Conservation (phyloP, 2,329 filamentous ascomycete species). For the Fusarium chlamydosporum region DNA sequence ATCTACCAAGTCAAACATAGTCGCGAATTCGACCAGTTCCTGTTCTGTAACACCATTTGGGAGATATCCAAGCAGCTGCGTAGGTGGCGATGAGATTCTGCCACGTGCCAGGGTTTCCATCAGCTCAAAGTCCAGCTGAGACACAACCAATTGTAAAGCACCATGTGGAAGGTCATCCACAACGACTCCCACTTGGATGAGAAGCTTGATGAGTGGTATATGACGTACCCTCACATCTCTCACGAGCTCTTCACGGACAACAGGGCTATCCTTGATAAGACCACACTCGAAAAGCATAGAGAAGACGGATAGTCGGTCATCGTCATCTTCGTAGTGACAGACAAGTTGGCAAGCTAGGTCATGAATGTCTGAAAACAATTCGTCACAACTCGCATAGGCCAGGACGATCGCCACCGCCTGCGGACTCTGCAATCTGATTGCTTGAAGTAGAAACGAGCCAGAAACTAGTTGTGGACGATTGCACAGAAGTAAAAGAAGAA, state of each 20-base stretch:
- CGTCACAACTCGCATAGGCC: slow-evolving; percentile 11
- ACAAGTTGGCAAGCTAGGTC: slow-evolving; percentile 2
- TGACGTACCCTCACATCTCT: background rate
- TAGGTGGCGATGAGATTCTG: background rate
- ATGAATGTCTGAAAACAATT: slow-evolving; percentile 4
- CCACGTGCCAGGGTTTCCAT: slow-evolving; percentile 5
- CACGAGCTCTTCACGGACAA: slow-evolving; percentile 18
- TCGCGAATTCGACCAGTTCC: slow-evolving; percentile 10
- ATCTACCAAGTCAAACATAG: slow-evolving; percentile 2
- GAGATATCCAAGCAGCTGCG: background rate
- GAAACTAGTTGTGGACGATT: background rate
- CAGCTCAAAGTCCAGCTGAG: slow-evolving; percentile 9
- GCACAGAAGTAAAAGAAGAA: background rate
- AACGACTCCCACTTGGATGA: slow-evolving; percentile 5
- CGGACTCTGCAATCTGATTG: background rate
- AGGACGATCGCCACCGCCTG: slow-evolving; percentile 15
- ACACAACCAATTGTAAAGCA: slow-evolving; percentile 10
- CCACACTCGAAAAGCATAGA: background rate
- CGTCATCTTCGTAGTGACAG: background rate
- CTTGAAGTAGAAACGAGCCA: background rate
- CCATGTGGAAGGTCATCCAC: slow-evolving; percentile 14
- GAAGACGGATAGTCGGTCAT: background rate
- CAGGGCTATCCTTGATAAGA: background rate
- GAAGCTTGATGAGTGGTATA: slow-evolving; percentile 5
- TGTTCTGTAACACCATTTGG: background rate